phyloP scores from a whole-genome alignment of 2,329 filamentous ascomycete genomes.

The Stemphylium lycopersici region DNA sequence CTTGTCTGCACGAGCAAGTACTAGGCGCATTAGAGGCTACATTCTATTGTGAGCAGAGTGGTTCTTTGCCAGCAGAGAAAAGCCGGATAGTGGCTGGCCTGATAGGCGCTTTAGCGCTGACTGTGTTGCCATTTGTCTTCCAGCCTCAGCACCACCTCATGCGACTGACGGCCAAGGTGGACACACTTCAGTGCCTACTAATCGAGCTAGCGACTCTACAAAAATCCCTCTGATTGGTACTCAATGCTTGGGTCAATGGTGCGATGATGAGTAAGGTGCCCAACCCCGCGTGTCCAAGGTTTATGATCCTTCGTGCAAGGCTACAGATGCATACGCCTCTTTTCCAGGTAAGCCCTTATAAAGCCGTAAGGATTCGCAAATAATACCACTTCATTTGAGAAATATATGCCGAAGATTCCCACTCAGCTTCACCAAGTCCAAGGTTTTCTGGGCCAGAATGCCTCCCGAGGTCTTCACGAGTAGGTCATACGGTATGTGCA shows the following conservation, averaged over 20 bases:
- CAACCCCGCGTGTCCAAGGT: too few relatives aligned
- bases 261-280: too few relatives aligned
- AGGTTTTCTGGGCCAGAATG: slow-evolving; percentile 15
- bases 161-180: neutral
- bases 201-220: neutral
- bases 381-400: neutral
- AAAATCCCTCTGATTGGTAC: neutral
- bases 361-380: neutral
- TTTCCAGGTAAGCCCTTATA: too few relatives aligned
- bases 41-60: neutral
- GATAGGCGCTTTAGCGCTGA: neutral
- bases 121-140: neutral
- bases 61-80: too few relatives aligned
- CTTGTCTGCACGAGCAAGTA: neutral
- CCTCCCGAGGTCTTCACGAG: slow-evolving; percentile 29
- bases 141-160: neutral
- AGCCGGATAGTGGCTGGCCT: neutral
- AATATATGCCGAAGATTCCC: neutral
- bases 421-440: neutral
- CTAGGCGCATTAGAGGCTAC: neutral
- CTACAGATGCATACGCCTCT: too few relatives aligned
- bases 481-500: slow-evolving; percentile 24
- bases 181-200: neutral
- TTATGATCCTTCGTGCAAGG: too few relatives aligned
- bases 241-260: neutral